Conservation (phyloP, 164 flowering plant genomes). For the Magnolia sinica region DNA sequence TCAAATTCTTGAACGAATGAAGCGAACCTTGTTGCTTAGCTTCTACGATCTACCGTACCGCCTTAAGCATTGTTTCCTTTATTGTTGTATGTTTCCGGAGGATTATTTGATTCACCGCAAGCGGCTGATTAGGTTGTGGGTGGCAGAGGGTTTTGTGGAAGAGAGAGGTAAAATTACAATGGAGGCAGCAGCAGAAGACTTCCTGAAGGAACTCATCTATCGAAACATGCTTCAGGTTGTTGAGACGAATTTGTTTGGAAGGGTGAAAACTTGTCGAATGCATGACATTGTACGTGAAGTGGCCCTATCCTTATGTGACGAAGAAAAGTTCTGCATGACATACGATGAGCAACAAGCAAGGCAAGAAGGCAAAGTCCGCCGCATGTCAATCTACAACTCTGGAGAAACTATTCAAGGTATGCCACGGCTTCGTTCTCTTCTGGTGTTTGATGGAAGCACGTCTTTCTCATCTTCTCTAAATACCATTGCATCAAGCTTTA, state of each 20-base stretch:
- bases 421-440: neutral
- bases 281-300: constrained; percentile 20
- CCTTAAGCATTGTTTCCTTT: constrained; percentile 23
- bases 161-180: neutral
- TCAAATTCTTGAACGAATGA: neutral
- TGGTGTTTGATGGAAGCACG: neutral
- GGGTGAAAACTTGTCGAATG: neutral
- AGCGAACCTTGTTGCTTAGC: constrained; percentile 9
- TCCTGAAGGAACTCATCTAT: constrained; percentile 9
- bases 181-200: constrained; percentile 6
- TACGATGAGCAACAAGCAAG: neutral
- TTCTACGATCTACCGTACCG: constrained; percentile 13
- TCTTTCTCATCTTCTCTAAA: neutral
- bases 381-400: constrained; percentile 3
- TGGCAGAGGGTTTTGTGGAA: constrained; percentile 27
- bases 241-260: neutral
- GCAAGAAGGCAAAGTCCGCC: neutral
- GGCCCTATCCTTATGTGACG: neutral
- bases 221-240: constrained; percentile 13
- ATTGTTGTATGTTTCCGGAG: constrained; percentile 20
- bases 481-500: neutral
- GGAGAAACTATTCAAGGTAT: neutral
- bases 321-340: constrained; percentile 3
- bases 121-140: constrained; percentile 20
- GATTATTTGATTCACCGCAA: constrained; percentile 5